These are phyloP conservation scores for Fusarium sp. DNA, from an alignment of 2,329 filamentous ascomycete species.

Conservation along the genomic window DNA sequence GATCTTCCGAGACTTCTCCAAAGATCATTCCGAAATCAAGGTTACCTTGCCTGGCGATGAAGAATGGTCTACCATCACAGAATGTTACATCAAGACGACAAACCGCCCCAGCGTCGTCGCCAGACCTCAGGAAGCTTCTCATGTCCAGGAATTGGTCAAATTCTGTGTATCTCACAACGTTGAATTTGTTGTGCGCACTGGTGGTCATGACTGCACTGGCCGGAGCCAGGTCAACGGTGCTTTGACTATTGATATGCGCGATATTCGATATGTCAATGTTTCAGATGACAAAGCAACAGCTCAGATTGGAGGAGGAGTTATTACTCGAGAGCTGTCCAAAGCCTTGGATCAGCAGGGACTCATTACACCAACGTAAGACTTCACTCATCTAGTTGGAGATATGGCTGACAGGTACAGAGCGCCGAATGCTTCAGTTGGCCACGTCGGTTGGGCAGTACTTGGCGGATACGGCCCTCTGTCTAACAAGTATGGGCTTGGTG, in stretches of 20 bases:
- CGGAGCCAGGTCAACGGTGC: neutral
- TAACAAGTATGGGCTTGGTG: neutral
- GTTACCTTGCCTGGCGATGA: neutral
- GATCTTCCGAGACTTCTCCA: neutral
- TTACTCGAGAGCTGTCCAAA: neutral
- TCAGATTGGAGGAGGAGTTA: neutral
- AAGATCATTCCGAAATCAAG: neutral
- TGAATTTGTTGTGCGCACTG: neutral
- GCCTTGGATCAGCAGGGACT: neutral
- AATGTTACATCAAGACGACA: neutral
- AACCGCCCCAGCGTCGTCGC: neutral
- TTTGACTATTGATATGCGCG: neutral
- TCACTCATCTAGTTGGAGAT: accelerated
- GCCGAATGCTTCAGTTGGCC: neutral
- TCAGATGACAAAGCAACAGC: neutral
- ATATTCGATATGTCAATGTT: neutral
- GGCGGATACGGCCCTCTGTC: neutral
- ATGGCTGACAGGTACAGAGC: neutral
- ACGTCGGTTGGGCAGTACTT: neutral
- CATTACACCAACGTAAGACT: neutral
- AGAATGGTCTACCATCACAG: neutral
- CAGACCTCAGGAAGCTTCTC: neutral
- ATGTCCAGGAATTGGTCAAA: neutral
- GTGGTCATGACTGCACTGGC: neutral
- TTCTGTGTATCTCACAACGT: neutral